Base-by-base conservation (phyloP, 805 yeast species). In the Monosporozyma servazzii region DNA sequence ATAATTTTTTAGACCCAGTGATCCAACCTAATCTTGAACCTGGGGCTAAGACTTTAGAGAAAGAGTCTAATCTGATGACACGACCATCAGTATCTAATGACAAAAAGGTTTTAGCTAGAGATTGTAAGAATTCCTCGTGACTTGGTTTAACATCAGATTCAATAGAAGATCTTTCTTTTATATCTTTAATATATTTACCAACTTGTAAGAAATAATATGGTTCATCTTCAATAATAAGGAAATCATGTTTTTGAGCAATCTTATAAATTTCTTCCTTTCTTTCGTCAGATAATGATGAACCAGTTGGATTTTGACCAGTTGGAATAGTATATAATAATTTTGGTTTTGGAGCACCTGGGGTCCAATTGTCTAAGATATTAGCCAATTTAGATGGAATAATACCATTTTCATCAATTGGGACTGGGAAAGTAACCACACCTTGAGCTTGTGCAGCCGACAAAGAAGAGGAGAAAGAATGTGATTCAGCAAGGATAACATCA, bases 291-390 rank as follows among this genome's bases (percentile, higher is more conserved):
- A 93, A 74, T 23, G 88, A 86, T 3, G 95, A 82, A 39, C 99
- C 99, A 18, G 97, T 90, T 56, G 99, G 99, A 77, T 91, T 91
- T 74, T 93, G 98, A 56, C 99, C 99, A 8, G 98, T 93, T 58
- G 93, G 84, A 61, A 91, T 88, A 41, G 93, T 82, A 79, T 93
- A 93, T 60, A 91, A 75, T 54, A 91, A 73, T 69, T 85, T 88
- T 58, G 98, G 98, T 69, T 81, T 81, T 55, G 82, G 81, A 48
- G 67, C 63, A 43, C 66, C 71, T 41, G 77, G 82, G 13, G 75
- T 75, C 97, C 97, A 90, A 64, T 77, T 72, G 54, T 75, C 78
- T 61, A 91, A 71, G 49, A 82, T 68, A 10, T 66, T 59, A 39
- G 75, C 90, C 51, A 91, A 73, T 48, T 78, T 77, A 54, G 79